Conservation (phyloP, 805 yeast genomes). For the Gaillardinia entomophila region DNA sequence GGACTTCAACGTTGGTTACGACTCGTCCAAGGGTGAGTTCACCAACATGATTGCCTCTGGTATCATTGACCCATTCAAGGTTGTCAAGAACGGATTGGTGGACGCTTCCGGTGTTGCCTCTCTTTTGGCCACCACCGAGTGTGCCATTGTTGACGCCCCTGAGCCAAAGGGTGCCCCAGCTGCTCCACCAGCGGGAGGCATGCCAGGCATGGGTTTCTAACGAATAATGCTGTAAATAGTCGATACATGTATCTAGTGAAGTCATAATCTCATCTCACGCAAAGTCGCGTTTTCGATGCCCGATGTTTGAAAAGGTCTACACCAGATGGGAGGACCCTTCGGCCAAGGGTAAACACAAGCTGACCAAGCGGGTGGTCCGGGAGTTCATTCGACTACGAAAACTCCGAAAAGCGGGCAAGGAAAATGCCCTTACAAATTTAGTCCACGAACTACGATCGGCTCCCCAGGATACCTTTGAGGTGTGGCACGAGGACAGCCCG, state of each 20-base stretch:
- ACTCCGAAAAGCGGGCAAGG: no score
- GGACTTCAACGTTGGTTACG: constrained; percentile 86
- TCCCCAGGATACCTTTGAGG: constrained; percentile 29
- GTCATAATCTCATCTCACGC: constrained; percentile 1
- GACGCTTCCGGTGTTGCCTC: constrained; percentile 99
- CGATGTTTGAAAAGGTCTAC: constrained; percentile 1
- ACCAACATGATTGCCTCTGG: constrained; percentile 96
- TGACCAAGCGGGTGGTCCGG: neutral
- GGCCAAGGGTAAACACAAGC: neutral
- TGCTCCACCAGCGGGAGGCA: constrained; percentile 48
- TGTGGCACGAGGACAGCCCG: constrained; percentile 32
- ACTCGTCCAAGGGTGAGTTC: constrained; percentile 86
- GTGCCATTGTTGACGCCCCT: constrained; percentile 95
- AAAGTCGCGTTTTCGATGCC: constrained; percentile 2
- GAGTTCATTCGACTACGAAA: no score
- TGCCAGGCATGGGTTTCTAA: constrained; percentile 31
- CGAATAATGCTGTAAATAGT: constrained; percentile 3
- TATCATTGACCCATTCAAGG: constrained; percentile 98
- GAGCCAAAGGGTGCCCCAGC: constrained; percentile 55
- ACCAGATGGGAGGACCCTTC: neutral
- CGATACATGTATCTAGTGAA: constrained; percentile 4
- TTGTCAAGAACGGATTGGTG: constrained; percentile 89
- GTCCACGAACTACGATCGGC: no score
- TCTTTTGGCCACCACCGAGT: constrained; percentile 94
- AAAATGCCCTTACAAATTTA: no score